Evolutionary conservation across 495 filamentous ascomycete genomes (phyloP), one percentile per base, ranked within the genome.

Genomic region (Chaetomium fimeti): DNA sequence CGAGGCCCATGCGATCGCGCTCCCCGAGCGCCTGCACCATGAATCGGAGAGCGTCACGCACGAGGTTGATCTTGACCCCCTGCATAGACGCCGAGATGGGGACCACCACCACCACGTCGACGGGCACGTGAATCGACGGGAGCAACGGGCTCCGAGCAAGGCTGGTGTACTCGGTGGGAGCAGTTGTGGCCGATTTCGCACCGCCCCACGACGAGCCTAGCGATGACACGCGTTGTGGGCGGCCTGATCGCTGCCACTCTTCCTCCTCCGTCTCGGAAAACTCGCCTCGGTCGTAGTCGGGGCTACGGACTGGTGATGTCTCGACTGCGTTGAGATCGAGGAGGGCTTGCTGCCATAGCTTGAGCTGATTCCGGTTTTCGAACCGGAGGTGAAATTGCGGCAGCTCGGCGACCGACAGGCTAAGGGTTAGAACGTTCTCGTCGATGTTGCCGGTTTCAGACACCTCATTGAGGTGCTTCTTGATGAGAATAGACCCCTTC

Each of bases 41-140:
- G 75, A 97, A 99, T 54, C 90, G 92, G 38, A 99, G 84, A 6
- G 92, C 86, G 75, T 98, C 94, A n/a, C 92, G 88, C 9, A 99
- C 84, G 0, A 99, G 83, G 55, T 90, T 96, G 68, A 99, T 97
- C 77, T 99, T 99, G 55, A 99, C 83, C 7, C 95, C 94, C 76
- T 97, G 94, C 94, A 98, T 99, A 0, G 94, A 99, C 7, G 95
- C 96, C 12, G 94, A 97, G 13, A 98, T 92, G 0, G 94, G 94
- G 54, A 99, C 94, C 40, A 99, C 94, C 9, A 98, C 91, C 3
- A 99, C 93, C 48, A 99, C 86, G 72, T 99, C 94, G 40, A 98
- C 83, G 18, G 94, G 95, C 48, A 98, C 92, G 73, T 98, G 94
- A 61, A 96, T 73, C 1, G 90, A 85, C 5, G 83, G 78, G 18